A percentile compares a stretch with the other conserved stretches of the same genome.
These are phyloP conservation scores for Mallotus repandus DNA, from an alignment of 441 rosid genomes.

Conservation along the genomic window DNA sequence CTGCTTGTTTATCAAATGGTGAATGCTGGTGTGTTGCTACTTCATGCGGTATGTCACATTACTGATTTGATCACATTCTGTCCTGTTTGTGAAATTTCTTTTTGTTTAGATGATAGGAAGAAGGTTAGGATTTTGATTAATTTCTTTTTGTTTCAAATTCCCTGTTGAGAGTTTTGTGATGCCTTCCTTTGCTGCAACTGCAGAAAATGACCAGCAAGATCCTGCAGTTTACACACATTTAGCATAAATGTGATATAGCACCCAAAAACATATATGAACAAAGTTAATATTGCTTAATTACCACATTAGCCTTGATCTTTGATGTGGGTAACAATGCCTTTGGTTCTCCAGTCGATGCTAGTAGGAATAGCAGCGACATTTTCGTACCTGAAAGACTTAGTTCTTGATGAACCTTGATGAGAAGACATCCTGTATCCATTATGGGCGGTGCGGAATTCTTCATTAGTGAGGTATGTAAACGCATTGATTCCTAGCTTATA, in stretches of 20 bases:
- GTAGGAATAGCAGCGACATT: slow-evolving; percentile 37
- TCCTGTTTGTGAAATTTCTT: no score
- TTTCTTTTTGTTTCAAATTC: no score
- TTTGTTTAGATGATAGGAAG: no score
- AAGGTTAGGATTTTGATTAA: no score
- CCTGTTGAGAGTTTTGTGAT: slow-evolving; percentile 58
- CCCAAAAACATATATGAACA: no score
- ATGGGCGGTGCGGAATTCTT: slow-evolving; percentile 59
- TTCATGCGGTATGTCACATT: no score
- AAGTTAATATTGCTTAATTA: no score
- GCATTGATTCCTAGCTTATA: slow-evolving; percentile 65
- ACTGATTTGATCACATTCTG: no score
- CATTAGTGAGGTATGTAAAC: slow-evolving; percentile 68
- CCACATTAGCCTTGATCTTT: slow-evolving; percentile 82
- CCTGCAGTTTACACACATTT: no score
- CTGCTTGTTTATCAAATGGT: no score
- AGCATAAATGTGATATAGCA: neutral
- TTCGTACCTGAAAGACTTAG: slow-evolving; percentile 51
- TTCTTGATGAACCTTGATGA: slow-evolving; percentile 24
- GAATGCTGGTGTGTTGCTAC: no score
- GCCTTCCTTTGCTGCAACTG: slow-evolving; percentile 74
- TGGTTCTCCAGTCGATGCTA: slow-evolving; percentile 64
- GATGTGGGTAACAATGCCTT: slow-evolving; percentile 62
- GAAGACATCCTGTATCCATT: slow-evolving; percentile 51
- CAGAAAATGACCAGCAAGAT: slow-evolving; percentile 86